A percentile compares a stretch with the other conserved stretches of the same genome.
Evolutionary conservation across 169 alveolate species (phyloP).

Genomic region (Plasmodium berghei): DNA sequence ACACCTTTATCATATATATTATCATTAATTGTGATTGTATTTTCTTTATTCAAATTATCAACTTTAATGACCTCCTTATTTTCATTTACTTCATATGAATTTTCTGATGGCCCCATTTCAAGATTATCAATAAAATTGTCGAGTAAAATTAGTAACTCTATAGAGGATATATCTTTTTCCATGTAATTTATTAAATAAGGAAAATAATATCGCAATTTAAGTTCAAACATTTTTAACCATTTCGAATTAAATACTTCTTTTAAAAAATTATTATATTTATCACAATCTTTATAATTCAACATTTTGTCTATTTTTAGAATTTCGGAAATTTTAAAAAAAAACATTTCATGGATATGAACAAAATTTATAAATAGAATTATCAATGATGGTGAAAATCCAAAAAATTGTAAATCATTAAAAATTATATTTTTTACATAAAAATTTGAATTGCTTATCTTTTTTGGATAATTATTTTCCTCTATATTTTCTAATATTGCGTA

Average conservation of each 20-base stretch:
- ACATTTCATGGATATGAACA: constrained; percentile 26
- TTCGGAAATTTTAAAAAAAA: constrained; percentile 19
- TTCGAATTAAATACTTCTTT: background rate
- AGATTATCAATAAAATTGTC: constrained; percentile 29
- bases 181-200: constrained; percentile 37
- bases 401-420: constrained; percentile 51
- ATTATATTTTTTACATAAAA: constrained; percentile 49
- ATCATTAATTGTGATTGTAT: background rate
- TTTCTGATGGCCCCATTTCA: background rate
- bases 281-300: constrained; percentile 1
- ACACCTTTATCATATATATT: background rate
- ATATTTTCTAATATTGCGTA: constrained; percentile 32
- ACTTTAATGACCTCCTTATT: background rate
- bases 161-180: constrained; percentile 33
- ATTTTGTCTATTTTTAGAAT: constrained; percentile 20
- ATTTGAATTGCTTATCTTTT: background rate
- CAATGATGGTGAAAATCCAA: constrained; percentile 52
- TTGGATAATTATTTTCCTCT: constrained; percentile 11
- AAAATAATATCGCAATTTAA: constrained; percentile 31
- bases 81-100: background rate
- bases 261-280: constrained; percentile 16
- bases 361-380: constrained; percentile 36
- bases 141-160: constrained; percentile 15
- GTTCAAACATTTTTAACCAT: constrained; percentile 12
- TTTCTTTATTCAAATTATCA: background rate